These are phyloP conservation scores for Naganishia kalamii DNA, from an alignment of 768 basidiomycete species.

Conservation along the genomic window DNA sequence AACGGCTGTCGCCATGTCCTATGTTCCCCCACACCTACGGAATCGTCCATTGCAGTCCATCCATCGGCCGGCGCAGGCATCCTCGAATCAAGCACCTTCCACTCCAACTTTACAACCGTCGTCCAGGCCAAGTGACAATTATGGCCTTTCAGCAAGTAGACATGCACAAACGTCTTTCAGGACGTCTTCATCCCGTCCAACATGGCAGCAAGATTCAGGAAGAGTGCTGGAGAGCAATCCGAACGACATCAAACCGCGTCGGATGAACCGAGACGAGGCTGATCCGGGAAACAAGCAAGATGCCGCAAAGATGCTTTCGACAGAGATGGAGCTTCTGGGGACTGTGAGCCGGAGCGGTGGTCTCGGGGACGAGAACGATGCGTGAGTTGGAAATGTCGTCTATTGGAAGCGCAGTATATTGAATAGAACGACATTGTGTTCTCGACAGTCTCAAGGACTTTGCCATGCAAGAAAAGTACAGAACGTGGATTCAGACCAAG, in stretches of 20 bases:
- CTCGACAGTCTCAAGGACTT: slow-evolving; percentile 37
- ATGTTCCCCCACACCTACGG: background rate
- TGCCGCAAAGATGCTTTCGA: background rate
- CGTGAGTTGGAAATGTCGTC: slow-evolving; percentile 29
- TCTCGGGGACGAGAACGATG: slow-evolving; percentile 43
- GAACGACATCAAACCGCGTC: slow-evolving; percentile 1
- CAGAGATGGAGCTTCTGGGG: slow-evolving; percentile 41
- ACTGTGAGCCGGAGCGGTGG: slow-evolving; percentile 43
- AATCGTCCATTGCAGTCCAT: background rate
- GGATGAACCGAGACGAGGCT: background rate
- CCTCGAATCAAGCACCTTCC: background rate
- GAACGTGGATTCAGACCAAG: slow-evolving; percentile 38
- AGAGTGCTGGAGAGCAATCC: slow-evolving; percentile 1
- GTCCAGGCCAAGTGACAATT: background rate
- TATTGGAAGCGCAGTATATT: background rate
- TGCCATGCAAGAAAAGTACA: slow-evolving; percentile 34
- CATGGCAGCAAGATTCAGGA: background rate
- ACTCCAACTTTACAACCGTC: background rate
- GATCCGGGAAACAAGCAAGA: background rate
- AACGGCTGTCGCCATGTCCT: background rate
- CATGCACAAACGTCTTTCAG: background rate
- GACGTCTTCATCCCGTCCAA: background rate
- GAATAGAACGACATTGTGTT: background rate
- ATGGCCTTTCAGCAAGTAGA: background rate
- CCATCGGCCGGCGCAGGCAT: background rate